Evolutionary conservation across 1,139 yeast genomes (phyloP).

Genomic region (Yamadazyma siamensis): DNA sequence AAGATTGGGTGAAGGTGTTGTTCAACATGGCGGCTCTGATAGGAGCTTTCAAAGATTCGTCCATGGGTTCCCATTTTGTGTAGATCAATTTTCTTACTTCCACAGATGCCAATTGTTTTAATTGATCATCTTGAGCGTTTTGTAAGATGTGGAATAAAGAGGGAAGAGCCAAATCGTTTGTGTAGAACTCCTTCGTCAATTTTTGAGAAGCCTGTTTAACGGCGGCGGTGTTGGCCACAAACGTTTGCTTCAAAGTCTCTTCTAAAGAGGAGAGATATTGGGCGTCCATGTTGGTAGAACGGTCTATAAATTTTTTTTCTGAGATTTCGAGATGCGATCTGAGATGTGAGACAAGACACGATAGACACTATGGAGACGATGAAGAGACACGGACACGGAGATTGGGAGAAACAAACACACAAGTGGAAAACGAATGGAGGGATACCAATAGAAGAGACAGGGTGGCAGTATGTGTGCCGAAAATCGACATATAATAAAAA

Average conservation of each 20-base stretch:
- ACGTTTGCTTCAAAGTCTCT: constrained; percentile 71
- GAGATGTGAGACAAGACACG: too few relatives aligned
- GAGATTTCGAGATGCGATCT: too few relatives aligned
- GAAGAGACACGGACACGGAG: too few relatives aligned
- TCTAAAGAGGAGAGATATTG: constrained; percentile 69
- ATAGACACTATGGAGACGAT: too few relatives aligned
- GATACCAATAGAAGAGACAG: too few relatives aligned
- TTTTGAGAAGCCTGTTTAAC: constrained; percentile 80
- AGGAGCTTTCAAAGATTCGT: constrained; percentile 50
- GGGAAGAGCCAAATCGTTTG: constrained; percentile 70
- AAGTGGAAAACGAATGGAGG: too few relatives aligned
- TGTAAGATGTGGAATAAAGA: constrained; percentile 81
- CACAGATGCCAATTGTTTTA: constrained; percentile 88
- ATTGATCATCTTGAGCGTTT: constrained; percentile 55
- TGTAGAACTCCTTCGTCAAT: constrained; percentile 72
- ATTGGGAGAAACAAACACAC: too few relatives aligned
- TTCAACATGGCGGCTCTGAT: constrained; percentile 69
- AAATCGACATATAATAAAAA: too few relatives aligned
- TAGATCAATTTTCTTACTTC: constrained; percentile 85
- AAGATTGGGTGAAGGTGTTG: constrained; percentile 55
- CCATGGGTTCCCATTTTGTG: constrained; percentile 65
- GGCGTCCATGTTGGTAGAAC: constrained; percentile 63
- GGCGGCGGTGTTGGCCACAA: constrained; percentile 71
- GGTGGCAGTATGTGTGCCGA: too few relatives aligned
- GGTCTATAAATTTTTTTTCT: too few relatives aligned